Evolutionary conservation across 306 rosid genomes (phyloP).

Genomic region (Luffa aegyptiaca): DNA sequence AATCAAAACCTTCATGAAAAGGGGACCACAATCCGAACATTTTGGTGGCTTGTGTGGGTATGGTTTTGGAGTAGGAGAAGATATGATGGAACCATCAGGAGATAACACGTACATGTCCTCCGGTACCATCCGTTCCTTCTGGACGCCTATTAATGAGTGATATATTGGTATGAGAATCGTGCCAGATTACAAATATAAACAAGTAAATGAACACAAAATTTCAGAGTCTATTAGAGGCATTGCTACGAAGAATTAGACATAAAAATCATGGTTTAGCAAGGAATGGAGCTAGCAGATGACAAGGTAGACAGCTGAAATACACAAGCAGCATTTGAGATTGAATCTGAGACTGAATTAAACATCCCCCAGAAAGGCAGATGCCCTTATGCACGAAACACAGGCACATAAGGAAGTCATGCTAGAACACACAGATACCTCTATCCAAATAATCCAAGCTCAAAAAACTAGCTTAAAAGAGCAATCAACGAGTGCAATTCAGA

Average conservation of each 20-base stretch:
- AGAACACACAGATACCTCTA: background rate
- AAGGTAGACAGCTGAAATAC: background rate
- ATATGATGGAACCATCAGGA: slow-evolving; percentile 51
- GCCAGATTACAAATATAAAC: background rate
- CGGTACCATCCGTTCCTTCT: slow-evolving; percentile 89
- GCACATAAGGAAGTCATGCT: background rate
- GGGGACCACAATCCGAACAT: slow-evolving; percentile 84
- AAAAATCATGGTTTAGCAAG: slow-evolving; percentile 3
- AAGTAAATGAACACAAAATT: background rate
- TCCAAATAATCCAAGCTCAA: background rate
- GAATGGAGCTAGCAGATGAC: slow-evolving; percentile 1
- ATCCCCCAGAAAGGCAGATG: background rate
- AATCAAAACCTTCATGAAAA: slow-evolving; percentile 65
- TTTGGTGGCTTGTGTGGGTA: slow-evolving; percentile 90
- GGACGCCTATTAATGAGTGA: slow-evolving; percentile 55
- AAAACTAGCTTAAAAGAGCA: background rate
- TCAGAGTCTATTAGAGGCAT: background rate
- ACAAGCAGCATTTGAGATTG: background rate
- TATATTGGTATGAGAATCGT: background rate
- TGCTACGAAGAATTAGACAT: background rate
- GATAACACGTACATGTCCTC: slow-evolving; percentile 88
- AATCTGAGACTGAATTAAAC: background rate
- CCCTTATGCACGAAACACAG: background rate
- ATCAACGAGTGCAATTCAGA: background rate
- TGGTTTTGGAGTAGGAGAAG: slow-evolving; percentile 73